A percentile compares a stretch with the other conserved stretches of the same genome.
phyloP scores from a whole-genome alignment of 768 basidiomycete species.

The Botryobasidium botryosum region DNA sequence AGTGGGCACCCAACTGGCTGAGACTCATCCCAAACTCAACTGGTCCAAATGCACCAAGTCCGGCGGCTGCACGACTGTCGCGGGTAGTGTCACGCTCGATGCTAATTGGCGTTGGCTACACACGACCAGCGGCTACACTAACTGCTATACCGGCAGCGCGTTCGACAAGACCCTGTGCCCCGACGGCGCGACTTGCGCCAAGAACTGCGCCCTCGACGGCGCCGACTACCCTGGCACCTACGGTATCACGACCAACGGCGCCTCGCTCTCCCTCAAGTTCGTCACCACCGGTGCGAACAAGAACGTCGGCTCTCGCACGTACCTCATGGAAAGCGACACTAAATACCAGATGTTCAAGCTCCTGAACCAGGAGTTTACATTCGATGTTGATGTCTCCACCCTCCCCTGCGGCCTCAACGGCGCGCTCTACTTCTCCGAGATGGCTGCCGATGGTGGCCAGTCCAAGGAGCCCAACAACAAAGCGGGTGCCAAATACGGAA shows the following conservation, averaged over 20 bases:
- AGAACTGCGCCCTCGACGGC: conserved; percentile 23
- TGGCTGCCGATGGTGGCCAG: conserved; percentile 40
- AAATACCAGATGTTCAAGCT: conserved; percentile 34
- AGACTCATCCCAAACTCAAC: conserved; percentile 32
- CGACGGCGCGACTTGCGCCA: conserved; percentile 30
- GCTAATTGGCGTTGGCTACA: conserved; percentile 19
- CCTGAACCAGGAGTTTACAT: conserved; percentile 39
- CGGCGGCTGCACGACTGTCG: conserved; percentile 15
- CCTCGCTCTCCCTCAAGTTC: conserved; percentile 10
- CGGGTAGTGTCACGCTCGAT: conserved; percentile 4
- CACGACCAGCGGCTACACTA: conserved; percentile 18
- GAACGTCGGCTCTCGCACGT: conserved; percentile 18
- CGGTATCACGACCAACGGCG: conserved; percentile 10
- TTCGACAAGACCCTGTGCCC: conserved; percentile 38
- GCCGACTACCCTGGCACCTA: conserved; percentile 13
- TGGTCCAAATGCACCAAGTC: conserved; percentile 29
- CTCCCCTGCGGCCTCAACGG: conserved; percentile 45
- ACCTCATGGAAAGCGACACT: conserved; percentile 29
- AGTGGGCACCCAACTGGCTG: conserved; percentile 30
- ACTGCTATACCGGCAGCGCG: conserved; percentile 35
- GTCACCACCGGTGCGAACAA: conserved; percentile 7
- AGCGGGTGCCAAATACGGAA: conserved; percentile 41
- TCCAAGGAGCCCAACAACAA: conserved; percentile 35
- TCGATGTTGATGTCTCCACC: conserved; percentile 41
- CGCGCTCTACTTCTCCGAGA: conserved; percentile 42